Base-by-base conservation (phyloP, 768 basidiomycete genomes). In the Boletus reticulatus region DNA sequence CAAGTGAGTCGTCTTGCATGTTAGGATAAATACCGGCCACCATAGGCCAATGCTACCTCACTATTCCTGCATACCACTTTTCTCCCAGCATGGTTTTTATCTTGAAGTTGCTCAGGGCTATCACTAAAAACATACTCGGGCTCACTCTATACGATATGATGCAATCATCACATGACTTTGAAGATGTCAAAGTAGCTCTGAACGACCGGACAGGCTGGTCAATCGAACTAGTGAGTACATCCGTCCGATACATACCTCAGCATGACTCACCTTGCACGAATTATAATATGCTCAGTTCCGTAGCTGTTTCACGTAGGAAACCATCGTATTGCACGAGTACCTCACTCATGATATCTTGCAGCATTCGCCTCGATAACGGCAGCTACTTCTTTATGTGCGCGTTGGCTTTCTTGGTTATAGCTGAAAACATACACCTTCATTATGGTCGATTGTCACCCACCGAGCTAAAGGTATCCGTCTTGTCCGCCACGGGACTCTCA, bases 381-480 rank as follows among this genome's bases (percentile, higher is more conserved):
- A 41, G 34, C 14, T 34, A 32, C 47, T 48, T 65, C 29, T 46
- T 66, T 47, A 61, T 61, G 9, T 59, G 45, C 22, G 17, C 53
- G 1, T 34, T 67, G 24, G 53, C 42, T 6, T 59, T 68, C 22
- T 24, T 67, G 39, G 32, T 57, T 0, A 52, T 63, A 54, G 59
- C 67, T 0, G 66, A 68, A 50, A 59, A 32, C 9, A 58, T 64
- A 10, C 62, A 52, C 22, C n/a, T 67, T 1, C 50, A 47, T 5
- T 67, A 67, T 20, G 62, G 55, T 50, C 56, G 67, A 44, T 58
- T 69, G 39, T 49, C 67, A 36, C 51, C 67, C 37, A 17, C 31
- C 2, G 46, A 67, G 24, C 52, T 69, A 2, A 69, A 69, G 62
- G 66, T 67, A 61, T 17, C 2, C 1, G 13, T 29, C 41, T 22